phyloP scores from a whole-genome alignment of 768 basidiomycete genomes.

The Panus rudis region DNA sequence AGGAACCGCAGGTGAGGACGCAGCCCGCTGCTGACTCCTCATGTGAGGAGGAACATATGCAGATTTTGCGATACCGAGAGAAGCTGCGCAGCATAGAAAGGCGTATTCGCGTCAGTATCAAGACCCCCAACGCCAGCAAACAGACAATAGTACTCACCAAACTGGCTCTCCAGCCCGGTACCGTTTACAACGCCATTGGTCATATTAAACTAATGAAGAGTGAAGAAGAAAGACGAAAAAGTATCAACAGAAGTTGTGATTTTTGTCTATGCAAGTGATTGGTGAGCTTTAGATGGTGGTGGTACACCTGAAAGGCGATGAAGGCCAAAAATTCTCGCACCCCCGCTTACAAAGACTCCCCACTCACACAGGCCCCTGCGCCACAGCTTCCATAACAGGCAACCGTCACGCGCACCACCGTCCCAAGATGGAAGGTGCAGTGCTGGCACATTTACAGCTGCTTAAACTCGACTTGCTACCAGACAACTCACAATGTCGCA shows the following conservation, averaged over 20 bases:
- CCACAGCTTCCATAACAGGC: too few species aligned
- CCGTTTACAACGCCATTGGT: conserved; percentile 89
- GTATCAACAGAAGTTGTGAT: conserved; percentile 13
- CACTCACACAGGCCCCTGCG: too few species aligned
- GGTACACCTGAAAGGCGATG: conserved; percentile 28
- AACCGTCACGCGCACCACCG: too few species aligned
- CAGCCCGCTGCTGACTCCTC: conserved; percentile 83
- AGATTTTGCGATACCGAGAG: conserved; percentile 69
- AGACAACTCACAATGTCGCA: conserved; percentile 60
- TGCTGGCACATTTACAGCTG: too few species aligned
- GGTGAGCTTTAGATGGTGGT: conserved; percentile 25
- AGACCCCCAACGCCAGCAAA: too few species aligned
- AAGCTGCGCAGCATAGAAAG: conserved; percentile 36
- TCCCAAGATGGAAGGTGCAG: too few species aligned
- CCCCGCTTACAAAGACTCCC: conserved; percentile 23
- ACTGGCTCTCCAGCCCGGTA: conserved; percentile 66
- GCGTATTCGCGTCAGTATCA: too few species aligned
- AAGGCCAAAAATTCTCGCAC: conserved; percentile 16
- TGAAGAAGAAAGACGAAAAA: conserved; percentile 21
- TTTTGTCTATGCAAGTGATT: conserved; percentile 30
- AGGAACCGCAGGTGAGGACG: conserved; percentile 39
- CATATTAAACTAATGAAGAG: conserved; percentile 64
- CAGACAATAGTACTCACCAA: conserved; percentile 65
- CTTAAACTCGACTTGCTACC: too few species aligned
- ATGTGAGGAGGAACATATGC: conserved; percentile 87